Conservation (phyloP, 73 alveolate species). For the Paramecium sonneborni region DNA sequence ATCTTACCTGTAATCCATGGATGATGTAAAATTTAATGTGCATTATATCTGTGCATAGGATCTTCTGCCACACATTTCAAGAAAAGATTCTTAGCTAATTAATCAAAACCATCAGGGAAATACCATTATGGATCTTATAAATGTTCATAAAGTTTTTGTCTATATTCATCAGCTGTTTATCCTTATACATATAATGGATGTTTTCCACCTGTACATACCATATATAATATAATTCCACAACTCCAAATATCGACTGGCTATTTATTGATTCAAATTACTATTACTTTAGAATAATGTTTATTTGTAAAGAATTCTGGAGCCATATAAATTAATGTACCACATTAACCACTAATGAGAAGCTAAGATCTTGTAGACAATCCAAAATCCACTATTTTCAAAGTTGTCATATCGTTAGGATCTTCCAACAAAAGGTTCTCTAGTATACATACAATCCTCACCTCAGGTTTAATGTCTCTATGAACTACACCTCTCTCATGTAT, state of each 20-base stretch:
- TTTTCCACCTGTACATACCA: constrained; percentile 79
- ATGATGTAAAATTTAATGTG: constrained; percentile 65
- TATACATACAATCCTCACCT: constrained; percentile 4
- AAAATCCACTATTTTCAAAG: constrained; percentile 61
- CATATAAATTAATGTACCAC: constrained; percentile 65
- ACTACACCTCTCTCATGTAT: constrained; percentile 24
- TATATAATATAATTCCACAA: constrained; percentile 92
- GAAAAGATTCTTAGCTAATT: constrained; percentile 83
- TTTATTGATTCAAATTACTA: neutral
- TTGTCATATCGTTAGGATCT: constrained; percentile 31
- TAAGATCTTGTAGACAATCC: constrained; percentile 44
- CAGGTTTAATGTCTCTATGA: constrained; percentile 45
- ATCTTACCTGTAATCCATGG: constrained; percentile 58
- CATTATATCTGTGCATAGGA: constrained; percentile 91
- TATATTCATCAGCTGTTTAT: constrained; percentile 51
- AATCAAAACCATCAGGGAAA: constrained; percentile 48
- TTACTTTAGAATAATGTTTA: constrained; percentile 53
- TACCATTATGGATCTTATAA: constrained; percentile 48
- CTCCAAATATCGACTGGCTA: constrained; percentile 82
- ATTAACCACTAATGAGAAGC: constrained; percentile 29
- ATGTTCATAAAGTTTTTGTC: neutral
- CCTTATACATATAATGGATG: constrained; percentile 85
- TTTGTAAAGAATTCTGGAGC: constrained; percentile 66
- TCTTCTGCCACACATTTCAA: constrained; percentile 80
- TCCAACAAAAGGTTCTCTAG: constrained; percentile 58